These are phyloP conservation scores for Saturnispora kantuleensis DNA, from an alignment of 805 yeast genomes.

Conservation along the genomic window DNA sequence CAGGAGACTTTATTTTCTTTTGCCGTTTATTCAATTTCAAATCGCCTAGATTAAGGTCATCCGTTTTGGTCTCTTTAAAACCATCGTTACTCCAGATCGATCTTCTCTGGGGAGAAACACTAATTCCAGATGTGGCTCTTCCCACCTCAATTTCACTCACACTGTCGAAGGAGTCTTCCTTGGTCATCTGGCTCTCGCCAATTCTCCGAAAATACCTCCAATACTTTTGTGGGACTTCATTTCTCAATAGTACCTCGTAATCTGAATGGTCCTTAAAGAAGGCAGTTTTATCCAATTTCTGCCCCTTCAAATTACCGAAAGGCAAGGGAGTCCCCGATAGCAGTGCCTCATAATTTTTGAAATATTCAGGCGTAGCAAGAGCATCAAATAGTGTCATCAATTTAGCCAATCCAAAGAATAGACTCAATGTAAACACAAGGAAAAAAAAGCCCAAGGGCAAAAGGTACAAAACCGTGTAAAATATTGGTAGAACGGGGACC, in stretches of 20 bases:
- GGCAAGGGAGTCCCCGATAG: slow-evolving; percentile 20
- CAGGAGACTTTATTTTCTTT: background rate
- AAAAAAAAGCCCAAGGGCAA: background rate
- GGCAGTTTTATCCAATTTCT: slow-evolving; percentile 15
- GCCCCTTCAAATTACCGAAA: slow-evolving; percentile 24
- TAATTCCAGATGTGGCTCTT: slow-evolving; percentile 9
- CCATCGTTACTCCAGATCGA: slow-evolving; percentile 11
- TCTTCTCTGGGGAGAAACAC: slow-evolving; percentile 7
- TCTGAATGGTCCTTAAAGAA: slow-evolving; percentile 21
- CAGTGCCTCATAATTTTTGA: slow-evolving; percentile 22
- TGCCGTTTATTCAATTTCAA: slow-evolving; percentile 7
- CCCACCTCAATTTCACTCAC: slow-evolving; percentile 21
- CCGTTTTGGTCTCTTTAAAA: slow-evolving; percentile 21
- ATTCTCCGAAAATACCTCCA: slow-evolving; percentile 16
- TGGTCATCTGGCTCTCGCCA: background rate
- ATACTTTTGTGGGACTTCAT: slow-evolving; percentile 23
- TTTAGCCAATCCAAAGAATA: slow-evolving; percentile 7
- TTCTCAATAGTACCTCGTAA: slow-evolving; percentile 22
- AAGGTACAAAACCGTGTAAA: background rate
- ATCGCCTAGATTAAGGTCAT: slow-evolving; percentile 17
- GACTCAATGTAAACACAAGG: slow-evolving; percentile 1
- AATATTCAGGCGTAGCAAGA: slow-evolving; percentile 19
- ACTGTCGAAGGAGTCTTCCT: slow-evolving; percentile 4
- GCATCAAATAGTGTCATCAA: slow-evolving; percentile 20
- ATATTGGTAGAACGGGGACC: background rate